Evolutionary conservation across 495 filamentous ascomycete genomes (phyloP).

Genomic region (Gamarada debralockiae): DNA sequence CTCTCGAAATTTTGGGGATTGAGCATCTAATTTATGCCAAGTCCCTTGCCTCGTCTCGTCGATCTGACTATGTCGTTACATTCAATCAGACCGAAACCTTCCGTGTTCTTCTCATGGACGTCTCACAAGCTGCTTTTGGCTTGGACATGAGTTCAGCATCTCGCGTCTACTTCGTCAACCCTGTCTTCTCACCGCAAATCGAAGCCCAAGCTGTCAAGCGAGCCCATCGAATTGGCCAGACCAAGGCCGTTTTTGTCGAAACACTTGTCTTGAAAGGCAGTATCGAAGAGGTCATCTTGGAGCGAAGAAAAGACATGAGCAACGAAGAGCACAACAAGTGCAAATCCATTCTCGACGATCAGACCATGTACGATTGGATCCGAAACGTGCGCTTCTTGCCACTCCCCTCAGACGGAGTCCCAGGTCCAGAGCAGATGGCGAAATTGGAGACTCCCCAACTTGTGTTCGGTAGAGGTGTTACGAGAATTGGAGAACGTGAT

Average conservation of each 20-base stretch:
- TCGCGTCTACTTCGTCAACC: slow-evolving; percentile 88
- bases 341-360: slow-evolving; percentile 72
- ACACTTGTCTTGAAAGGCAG: slow-evolving; percentile 79
- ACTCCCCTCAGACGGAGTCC: slow-evolving; percentile 41
- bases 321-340: slow-evolving; percentile 63
- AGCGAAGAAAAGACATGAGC: slow-evolving; percentile 72
- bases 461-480: slow-evolving; percentile 47
- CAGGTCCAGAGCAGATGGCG: slow-evolving; percentile 52
- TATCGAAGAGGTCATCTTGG: slow-evolving; percentile 80
- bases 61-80: slow-evolving; percentile 67
- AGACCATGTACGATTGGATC: slow-evolving; percentile 74
- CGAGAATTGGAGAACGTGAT: not conserved
- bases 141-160: slow-evolving; percentile 79
- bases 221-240: slow-evolving; percentile 84
- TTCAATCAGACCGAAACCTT: slow-evolving; percentile 66
- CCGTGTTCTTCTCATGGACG: slow-evolving; percentile 83
- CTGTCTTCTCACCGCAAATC: slow-evolving; percentile 79
- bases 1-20: slow-evolving; percentile 71
- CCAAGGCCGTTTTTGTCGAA: slow-evolving; percentile 76
- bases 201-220: slow-evolving; percentile 92
- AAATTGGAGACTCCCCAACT: slow-evolving; percentile 46
- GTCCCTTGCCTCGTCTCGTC: slow-evolving; percentile 52
- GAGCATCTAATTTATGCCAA: slow-evolving; percentile 82
- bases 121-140: slow-evolving; percentile 81
- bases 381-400: slow-evolving; percentile 63